Evolutionary conservation across 495 filamentous ascomycete genomes (phyloP), one percentile per base, ranked within the genome.

Genomic region (Daldinia bambusicola): DNA sequence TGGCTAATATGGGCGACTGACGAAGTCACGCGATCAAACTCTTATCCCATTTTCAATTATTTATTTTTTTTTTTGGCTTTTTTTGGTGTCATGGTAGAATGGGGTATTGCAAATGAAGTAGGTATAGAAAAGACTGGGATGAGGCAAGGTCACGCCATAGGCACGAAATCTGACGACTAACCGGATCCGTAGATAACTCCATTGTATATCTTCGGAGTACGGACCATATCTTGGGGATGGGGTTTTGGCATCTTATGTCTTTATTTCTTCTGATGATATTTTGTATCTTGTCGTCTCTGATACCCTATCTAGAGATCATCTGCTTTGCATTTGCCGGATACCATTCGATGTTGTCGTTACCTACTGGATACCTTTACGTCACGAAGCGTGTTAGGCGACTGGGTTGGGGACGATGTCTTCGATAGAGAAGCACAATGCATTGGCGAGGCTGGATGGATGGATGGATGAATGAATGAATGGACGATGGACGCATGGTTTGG

Each of bases 141-240:
- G 67, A 71, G 75, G 70, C 74, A 66, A 70, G 74, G 74, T 77
- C 73, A 76, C 74, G 75, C 75, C 70, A 77, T 77, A 70, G 16
- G 72, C 64, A 69, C 74, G 75, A 70, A 63, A 77, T 77, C 69
- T 66, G 66, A 69, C 75, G 67, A 74, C 45, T 62, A 57, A 65
- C 64, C 55, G 67, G 72, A 59, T 75, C 41, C 63, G 64, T 74
- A 61, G 61, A 67, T 48, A 61, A 61, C 40, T 53, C 32, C 51
- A 26, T 37, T 51, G 22, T 61, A 67, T 66, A 59, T 69, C 55
- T 45, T 18, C 52, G 45, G 43, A 41, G 48, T 34, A 67, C 31
- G 59, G 64, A 57, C 30, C 1, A 41, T 41, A 41, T 63, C 45
- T 9, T 36, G 57, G 61, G 32, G 56, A 41, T 16, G 57, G 30